These are phyloP conservation scores for Chrysophaeum taylorii DNA, from an alignment of 352 stramenopile species.

Conservation along the genomic window DNA sequence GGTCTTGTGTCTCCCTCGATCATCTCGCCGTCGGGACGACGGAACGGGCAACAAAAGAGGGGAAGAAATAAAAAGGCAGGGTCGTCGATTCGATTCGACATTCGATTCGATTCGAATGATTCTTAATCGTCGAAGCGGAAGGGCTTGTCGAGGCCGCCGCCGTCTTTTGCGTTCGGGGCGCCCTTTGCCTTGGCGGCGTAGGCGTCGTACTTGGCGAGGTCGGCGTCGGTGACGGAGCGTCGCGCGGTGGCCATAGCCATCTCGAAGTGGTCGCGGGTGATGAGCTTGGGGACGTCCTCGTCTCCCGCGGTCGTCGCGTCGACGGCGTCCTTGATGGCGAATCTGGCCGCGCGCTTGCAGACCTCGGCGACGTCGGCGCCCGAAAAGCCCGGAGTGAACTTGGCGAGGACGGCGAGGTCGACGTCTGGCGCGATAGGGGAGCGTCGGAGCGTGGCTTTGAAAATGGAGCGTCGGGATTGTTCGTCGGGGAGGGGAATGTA, in stretches of 20 bases:
- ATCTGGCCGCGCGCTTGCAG: slow-evolving; percentile 51
- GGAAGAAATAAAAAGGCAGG: no score
- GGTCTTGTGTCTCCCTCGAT: no score
- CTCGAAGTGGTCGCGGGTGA: slow-evolving; percentile 68
- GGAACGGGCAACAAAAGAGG: no score
- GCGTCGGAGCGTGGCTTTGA: slow-evolving; percentile 55
- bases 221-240: slow-evolving; percentile 59
- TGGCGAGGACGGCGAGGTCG: slow-evolving; percentile 48
- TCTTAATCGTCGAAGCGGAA: no score
- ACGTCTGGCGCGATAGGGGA: slow-evolving; percentile 49
- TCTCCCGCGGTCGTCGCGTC: slow-evolving; percentile 44
- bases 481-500: slow-evolving; percentile 79
- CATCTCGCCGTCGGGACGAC: no score
- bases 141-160: no score
- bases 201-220: slow-evolving; percentile 64
- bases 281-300: slow-evolving; percentile 52
- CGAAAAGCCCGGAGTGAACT: slow-evolving; percentile 53
- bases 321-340: slow-evolving; percentile 55
- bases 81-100: no score
- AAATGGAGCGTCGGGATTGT: slow-evolving; percentile 51
- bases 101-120: no score
- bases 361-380: slow-evolving; percentile 59
- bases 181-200: slow-evolving; percentile 66
- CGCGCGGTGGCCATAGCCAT: slow-evolving; percentile 62
- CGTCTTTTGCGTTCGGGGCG: no score